phyloP scores from a whole-genome alignment of 73 alveolate species.

The Halteria grandinella region DNA sequence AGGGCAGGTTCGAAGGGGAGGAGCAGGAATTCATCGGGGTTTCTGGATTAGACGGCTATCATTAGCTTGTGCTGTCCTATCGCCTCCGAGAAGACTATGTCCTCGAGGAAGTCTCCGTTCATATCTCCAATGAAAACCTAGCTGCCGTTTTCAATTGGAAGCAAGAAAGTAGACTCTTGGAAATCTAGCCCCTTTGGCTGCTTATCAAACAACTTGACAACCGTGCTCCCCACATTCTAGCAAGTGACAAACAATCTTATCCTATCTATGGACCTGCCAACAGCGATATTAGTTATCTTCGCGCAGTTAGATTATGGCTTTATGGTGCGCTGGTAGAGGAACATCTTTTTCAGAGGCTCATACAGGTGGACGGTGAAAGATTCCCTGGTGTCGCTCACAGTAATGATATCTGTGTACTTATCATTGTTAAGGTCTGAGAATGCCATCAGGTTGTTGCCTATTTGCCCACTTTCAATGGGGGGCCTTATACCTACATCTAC shows the following conservation, averaged over 20 bases:
- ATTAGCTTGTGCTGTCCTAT: background rate
- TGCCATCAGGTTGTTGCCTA: conserved; percentile 35
- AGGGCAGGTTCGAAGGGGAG: conserved; percentile 33
- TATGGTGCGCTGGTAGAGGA: conserved; percentile 13
- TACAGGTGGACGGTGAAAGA: conserved; percentile 35
- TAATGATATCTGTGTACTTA: conserved; percentile 59
- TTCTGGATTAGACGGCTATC: conserved; percentile 9
- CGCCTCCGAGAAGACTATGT: conserved; percentile 48
- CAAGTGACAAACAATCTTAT: conserved; percentile 42
- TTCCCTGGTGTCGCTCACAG: conserved; percentile 50
- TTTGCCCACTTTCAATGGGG: background rate
- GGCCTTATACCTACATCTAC: conserved; percentile 53
- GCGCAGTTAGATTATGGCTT: conserved; percentile 21
- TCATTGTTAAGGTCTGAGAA: conserved; percentile 59
- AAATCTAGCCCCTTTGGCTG: conserved; percentile 19
- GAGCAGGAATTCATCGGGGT: background rate
- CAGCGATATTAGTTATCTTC: conserved; percentile 35
- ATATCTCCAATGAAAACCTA: conserved; percentile 66
- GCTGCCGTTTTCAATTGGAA: conserved; percentile 33
- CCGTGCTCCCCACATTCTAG: conserved; percentile 1
- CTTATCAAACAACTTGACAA: conserved; percentile 26
- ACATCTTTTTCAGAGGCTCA: conserved; percentile 31
- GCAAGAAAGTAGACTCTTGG: conserved; percentile 16
- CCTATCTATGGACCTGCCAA: conserved; percentile 37
- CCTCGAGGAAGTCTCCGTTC: conserved; percentile 70